Percentiles rank a stretch among this genome's conserved stretches.
Conservation (phyloP, 345 rosid genomes). For the Arabis hirsuta region DNA sequence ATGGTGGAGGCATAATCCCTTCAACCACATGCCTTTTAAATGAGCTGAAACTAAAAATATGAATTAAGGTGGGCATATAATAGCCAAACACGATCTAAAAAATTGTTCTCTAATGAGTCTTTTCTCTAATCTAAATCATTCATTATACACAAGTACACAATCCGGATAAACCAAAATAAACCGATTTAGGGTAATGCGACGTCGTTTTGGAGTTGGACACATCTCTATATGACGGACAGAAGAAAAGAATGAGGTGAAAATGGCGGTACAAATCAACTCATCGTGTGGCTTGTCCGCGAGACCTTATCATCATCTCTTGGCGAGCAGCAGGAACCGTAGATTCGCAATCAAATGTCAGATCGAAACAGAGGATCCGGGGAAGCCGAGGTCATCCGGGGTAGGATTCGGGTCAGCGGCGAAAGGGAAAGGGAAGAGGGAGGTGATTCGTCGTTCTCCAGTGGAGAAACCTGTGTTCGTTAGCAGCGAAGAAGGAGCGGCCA, state of each 20-base stretch:
- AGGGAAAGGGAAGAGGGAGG: constrained; percentile 51
- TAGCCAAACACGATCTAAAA: too few relatives aligned
- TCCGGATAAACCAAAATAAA: too few relatives aligned
- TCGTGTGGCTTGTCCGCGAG: constrained; percentile 40
- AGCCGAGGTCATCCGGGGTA: constrained; percentile 51
- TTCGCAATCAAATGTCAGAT: constrained; percentile 52
- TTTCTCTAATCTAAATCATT: too few relatives aligned
- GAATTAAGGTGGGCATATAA: background rate
- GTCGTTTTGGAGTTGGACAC: background rate
- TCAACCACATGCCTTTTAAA: constrained; percentile 59
- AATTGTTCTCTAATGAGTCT: too few relatives aligned
- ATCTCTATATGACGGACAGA: too few relatives aligned
- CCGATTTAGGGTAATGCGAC: background rate
- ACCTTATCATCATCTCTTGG: constrained; percentile 43
- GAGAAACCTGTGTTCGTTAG: constrained; percentile 62
- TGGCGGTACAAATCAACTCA: constrained; percentile 71
- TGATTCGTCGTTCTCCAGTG: constrained; percentile 67
- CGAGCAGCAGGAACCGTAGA: constrained; percentile 38
- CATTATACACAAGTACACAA: too few relatives aligned
- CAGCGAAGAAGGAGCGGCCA: constrained; percentile 58
- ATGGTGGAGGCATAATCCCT: constrained; percentile 68
- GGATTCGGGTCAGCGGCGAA: constrained; percentile 70
- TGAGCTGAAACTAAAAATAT: constrained; percentile 46
- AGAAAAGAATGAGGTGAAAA: constrained; percentile 36
- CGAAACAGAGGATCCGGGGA: constrained; percentile 51